Base-by-base conservation (phyloP, 208 protist species). In the Novymonas esmeraldas region DNA sequence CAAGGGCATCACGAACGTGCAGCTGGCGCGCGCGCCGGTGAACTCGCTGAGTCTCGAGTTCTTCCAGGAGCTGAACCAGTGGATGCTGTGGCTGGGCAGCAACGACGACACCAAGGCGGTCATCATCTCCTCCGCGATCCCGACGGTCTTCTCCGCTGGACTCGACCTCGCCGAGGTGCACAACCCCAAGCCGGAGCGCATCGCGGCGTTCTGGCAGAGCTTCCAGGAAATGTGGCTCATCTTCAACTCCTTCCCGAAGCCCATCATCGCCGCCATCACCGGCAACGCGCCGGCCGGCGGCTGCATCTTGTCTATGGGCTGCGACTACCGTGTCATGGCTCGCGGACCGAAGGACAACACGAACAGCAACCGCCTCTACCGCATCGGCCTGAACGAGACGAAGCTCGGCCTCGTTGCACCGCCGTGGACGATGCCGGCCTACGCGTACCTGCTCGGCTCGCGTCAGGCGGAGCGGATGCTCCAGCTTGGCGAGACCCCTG, bases 221-320 rank as follows among this genome's bases (percentile, higher is more conserved):
- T 75, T 93, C 29, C 89, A 95, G 70, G 85, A 95, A 76, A 79
- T 74, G 60, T 95, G 86, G 86, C 71, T 93, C 39, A 90, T 90
- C 65, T 56, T 95, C 57, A 89, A 92, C 77, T 82, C 73, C 63
- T 93, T 91, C 71, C 85, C 85, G 0, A 90, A 93, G 72, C 81
- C 87, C 20, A 82, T 92, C 59, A 84, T 95, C 41, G 89, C 82
- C 7, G 89, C 82, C 38, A 78, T 95, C 38, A 93, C 67, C 31
- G 89, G 89, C 60, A 93, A 88, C 78, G 74, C 73, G 14, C 86
- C 87, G 10, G 84, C 84, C 2, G 89, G 73, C 18, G 89, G 89
- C 18, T 95, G 89, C 72, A 91, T 91, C 63, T 52, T 95, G 4
- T 79, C 87, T 28, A 77, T 92, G 61, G 86, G 79, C 58, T 90